Evolutionary conservation across 495 filamentous ascomycete species (phyloP).

Genomic region (Articulospora tetracladia): DNA sequence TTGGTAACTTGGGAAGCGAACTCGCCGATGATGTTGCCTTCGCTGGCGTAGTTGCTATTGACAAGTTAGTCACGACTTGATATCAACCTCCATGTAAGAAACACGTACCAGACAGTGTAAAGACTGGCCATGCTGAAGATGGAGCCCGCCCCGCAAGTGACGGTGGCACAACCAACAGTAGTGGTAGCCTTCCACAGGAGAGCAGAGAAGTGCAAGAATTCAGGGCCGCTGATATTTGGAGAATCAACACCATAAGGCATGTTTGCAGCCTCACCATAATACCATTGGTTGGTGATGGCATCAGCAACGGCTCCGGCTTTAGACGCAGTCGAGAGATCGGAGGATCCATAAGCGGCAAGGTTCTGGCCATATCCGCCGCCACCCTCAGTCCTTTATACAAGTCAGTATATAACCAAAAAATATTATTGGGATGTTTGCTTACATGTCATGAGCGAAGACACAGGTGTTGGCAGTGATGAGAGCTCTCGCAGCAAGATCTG

Average conservation of each 20-base stretch:
- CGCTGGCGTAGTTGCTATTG: slow-evolving; percentile 72
- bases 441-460: slow-evolving; percentile 73
- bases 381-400: slow-evolving; percentile 10
- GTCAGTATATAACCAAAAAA: slow-evolving; percentile 2
- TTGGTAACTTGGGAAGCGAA: slow-evolving; percentile 16
- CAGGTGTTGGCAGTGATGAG: slow-evolving; percentile 46
- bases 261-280: slow-evolving; percentile 61
- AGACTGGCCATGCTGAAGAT: slow-evolving; percentile 39
- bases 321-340: slow-evolving; percentile 17
- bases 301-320: slow-evolving; percentile 47
- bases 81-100: background rate
- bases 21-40: slow-evolving; percentile 26
- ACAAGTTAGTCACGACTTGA: slow-evolving; percentile 31
- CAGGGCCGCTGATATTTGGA: slow-evolving; percentile 58
- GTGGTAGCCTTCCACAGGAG: slow-evolving; percentile 76
- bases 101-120: slow-evolving; percentile 79
- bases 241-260: slow-evolving; percentile 31
- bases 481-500: slow-evolving; percentile 60
- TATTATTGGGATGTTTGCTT: slow-evolving; percentile 34
- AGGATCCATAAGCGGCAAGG: slow-evolving; percentile 51
- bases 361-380: slow-evolving; percentile 79
- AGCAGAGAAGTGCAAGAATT: slow-evolving; percentile 90
- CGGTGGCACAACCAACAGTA: slow-evolving; percentile 69
- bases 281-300: slow-evolving; percentile 74
- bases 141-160: slow-evolving; percentile 46